Evolutionary conservation across 352 stramenopile genomes (phyloP).

Genomic region (Elongisporangium senticosum): DNA sequence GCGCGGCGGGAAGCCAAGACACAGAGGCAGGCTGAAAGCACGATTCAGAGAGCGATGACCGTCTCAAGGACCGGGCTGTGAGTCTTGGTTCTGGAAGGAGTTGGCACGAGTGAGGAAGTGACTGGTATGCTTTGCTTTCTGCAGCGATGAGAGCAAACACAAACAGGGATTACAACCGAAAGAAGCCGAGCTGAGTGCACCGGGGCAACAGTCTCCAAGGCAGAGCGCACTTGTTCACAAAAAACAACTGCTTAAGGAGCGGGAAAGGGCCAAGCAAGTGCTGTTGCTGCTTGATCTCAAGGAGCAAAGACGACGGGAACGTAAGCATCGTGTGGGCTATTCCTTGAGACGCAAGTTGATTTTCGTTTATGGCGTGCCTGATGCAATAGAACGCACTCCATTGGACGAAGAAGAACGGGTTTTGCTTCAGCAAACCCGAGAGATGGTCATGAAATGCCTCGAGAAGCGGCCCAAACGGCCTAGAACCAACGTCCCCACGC

Average conservation of each 20-base stretch:
- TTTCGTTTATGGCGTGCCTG: neutral
- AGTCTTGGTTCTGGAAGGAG: neutral
- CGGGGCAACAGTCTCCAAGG: neutral
- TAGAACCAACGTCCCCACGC: neutral
- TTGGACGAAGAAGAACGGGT: neutral
- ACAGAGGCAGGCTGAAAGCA: neutral
- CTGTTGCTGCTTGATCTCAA: neutral
- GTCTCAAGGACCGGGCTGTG: neutral
- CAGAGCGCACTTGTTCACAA: conserved; percentile 4
- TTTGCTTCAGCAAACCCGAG: neutral
- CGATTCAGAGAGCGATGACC: neutral
- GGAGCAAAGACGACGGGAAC: neutral
- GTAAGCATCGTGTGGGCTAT: neutral
- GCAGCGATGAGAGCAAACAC: neutral
- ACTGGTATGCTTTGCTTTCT: neutral
- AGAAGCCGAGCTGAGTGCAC: neutral
- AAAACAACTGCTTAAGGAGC: neutral
- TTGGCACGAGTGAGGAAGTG: neutral
- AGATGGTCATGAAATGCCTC: neutral
- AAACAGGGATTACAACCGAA: neutral
- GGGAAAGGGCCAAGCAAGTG: neutral
- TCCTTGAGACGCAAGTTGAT: neutral
- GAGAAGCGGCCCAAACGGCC: neutral
- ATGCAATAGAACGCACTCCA: neutral
- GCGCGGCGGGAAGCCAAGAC: neutral